Evolutionary conservation across 257 asterid species (phyloP).

Genomic region (Solanum medicagineum): DNA sequence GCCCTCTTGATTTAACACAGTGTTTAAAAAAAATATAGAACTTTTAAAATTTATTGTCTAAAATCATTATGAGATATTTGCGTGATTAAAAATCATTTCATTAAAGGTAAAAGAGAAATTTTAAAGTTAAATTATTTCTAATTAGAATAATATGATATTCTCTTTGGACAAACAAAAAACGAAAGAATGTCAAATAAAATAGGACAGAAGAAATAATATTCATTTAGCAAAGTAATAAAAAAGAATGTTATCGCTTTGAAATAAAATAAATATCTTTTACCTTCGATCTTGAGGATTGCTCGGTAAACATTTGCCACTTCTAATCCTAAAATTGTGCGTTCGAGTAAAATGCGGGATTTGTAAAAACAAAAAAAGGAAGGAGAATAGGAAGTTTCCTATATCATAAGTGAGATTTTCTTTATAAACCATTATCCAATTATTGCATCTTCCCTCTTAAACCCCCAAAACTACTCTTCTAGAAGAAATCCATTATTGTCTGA

Average conservation of each 20-base stretch:
- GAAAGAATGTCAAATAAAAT: too few relatives aligned
- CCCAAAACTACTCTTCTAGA: too few relatives aligned
- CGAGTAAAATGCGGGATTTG: neutral
- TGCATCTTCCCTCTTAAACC: neutral
- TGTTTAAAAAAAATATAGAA: too few relatives aligned
- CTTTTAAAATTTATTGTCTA: too few relatives aligned
- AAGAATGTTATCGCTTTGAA: neutral
- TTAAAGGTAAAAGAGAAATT: too few relatives aligned
- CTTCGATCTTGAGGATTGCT: neutral
- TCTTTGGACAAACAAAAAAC: too few relatives aligned
- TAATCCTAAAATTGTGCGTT: neutral
- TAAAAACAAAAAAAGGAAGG: neutral
- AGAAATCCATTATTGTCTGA: neutral
- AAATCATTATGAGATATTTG: too few relatives aligned
- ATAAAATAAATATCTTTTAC: neutral
- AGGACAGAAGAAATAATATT: neutral
- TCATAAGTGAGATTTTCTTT: neutral
- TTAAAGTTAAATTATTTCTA: too few relatives aligned
- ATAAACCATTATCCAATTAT: neutral
- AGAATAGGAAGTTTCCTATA: neutral
- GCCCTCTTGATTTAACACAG: too few relatives aligned
- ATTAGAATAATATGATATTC: too few relatives aligned
- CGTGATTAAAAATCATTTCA: too few relatives aligned
- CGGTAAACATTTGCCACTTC: neutral
- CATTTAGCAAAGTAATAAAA: neutral